phyloP scores from a whole-genome alignment of 495 filamentous ascomycete species.

The Thermochaetoides thermophila region DNA sequence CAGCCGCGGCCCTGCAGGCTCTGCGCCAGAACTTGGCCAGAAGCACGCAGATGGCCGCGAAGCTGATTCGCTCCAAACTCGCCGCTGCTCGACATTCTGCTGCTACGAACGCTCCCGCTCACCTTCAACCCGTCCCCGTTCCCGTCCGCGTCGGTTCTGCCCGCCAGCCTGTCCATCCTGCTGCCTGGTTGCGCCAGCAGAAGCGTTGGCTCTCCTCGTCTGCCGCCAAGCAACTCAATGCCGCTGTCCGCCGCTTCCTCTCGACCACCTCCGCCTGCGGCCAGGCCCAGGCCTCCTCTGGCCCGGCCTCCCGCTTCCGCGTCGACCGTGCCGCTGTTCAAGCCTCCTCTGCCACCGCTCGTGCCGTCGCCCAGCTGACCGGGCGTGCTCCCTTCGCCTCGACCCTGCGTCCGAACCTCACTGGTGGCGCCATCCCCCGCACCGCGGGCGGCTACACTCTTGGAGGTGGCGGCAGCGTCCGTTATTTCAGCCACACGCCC shows the following conservation, averaged over 20 bases:
- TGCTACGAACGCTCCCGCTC: constrained; percentile 37
- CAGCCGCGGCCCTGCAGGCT: constrained; percentile 53
- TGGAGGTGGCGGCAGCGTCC: constrained; percentile 49
- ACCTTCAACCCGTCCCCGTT: no score
- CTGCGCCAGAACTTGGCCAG: constrained; percentile 53
- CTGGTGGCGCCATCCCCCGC: constrained; percentile 70
- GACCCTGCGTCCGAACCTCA: constrained; percentile 81
- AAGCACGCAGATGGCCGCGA: constrained; percentile 36
- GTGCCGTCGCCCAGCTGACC: constrained; percentile 49
- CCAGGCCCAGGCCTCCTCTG: constrained; percentile 16
- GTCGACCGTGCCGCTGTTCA: constrained; percentile 49
- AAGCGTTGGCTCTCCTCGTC: constrained; percentile 62
- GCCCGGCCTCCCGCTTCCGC: constrained; percentile 19
- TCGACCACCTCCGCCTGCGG: constrained; percentile 38
- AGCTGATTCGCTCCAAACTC: constrained; percentile 42
- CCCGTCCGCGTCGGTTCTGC: constrained; percentile 32
- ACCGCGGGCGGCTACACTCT: constrained; percentile 76
- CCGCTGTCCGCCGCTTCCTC: constrained; percentile 45
- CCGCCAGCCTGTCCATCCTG: constrained; percentile 57
- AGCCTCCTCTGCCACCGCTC: constrained; percentile 50
- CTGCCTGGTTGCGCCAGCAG: constrained; percentile 55
- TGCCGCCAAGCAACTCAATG: constrained; percentile 43
- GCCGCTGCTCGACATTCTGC: constrained; percentile 38
- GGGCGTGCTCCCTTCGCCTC: constrained; percentile 77
- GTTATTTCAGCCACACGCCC: constrained; percentile 83